phyloP scores from a whole-genome alignment of 768 basidiomycete genomes.

The Panellus pusillus region DNA sequence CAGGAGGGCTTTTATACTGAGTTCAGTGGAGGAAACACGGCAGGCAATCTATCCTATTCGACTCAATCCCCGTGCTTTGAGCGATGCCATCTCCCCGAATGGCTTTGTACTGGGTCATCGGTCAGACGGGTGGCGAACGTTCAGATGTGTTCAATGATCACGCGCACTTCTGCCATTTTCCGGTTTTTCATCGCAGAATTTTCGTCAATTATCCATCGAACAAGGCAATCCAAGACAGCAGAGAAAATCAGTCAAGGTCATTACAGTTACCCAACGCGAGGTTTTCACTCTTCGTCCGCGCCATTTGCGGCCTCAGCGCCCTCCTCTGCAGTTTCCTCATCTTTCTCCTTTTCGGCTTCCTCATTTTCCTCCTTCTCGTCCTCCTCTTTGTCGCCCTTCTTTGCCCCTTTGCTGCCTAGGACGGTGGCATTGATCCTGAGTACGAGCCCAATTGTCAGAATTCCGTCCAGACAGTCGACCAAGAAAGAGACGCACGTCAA shows the following conservation, averaged over 20 bases:
- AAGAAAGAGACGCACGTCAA: conserved; percentile 54
- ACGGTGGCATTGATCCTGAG: conserved; percentile 76
- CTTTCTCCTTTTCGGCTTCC: too few species aligned
- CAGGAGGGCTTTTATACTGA: too few species aligned
- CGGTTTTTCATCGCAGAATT: too few species aligned
- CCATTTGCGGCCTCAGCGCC: neutral
- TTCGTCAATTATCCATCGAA: too few species aligned
- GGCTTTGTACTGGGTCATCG: too few species aligned
- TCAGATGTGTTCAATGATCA: too few species aligned
- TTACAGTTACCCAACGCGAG: neutral
- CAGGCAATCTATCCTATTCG: too few species aligned
- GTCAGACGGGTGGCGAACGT: too few species aligned
- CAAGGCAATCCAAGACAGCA: neutral
- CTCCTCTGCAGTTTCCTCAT: conserved; percentile 13
- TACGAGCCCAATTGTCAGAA: neutral
- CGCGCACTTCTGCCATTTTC: too few species aligned
- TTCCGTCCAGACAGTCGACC: neutral
- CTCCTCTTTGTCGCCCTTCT: conserved; percentile 1
- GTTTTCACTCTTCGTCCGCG: conserved; percentile 5
- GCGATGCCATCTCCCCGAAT: too few species aligned
- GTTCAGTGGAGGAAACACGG: too few species aligned
- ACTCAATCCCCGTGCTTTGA: too few species aligned
- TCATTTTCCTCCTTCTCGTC: conserved; percentile 2
- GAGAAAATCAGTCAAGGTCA: neutral
- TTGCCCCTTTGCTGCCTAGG: conserved; percentile 17